These are phyloP conservation scores for Hypoxylon sp. DNA, from an alignment of 2,329 filamentous ascomycete genomes.

Conservation along the genomic window DNA sequence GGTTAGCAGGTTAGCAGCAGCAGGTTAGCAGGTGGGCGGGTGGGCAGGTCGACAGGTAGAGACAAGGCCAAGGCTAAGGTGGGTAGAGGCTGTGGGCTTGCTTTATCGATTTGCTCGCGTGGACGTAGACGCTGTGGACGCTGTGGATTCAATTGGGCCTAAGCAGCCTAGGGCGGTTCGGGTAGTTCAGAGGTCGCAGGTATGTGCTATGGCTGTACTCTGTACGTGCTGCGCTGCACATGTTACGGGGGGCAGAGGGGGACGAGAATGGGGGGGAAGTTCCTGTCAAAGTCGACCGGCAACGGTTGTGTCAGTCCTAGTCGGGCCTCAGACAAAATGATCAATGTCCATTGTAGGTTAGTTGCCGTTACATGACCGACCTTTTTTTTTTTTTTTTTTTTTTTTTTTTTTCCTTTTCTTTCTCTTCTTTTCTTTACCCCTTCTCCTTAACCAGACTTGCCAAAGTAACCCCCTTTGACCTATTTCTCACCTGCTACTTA, in stretches of 20 bases:
- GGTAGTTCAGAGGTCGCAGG: not conserved
- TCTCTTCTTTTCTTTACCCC: not conserved
- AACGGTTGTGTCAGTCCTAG: constrained; percentile 10
- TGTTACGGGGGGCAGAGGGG: too few relatives aligned
- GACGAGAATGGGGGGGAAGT: too few relatives aligned
- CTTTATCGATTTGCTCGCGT: constrained; percentile 16
- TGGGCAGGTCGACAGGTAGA: too few relatives aligned
- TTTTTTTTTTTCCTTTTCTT: constrained; percentile 5
- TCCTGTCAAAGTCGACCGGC: too few relatives aligned
- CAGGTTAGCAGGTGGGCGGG: too few relatives aligned
- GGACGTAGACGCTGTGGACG: too few relatives aligned
- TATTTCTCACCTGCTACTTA: too few relatives aligned
- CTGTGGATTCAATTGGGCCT: not conserved
- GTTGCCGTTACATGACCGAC: constrained; percentile 29
- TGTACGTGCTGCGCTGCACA: too few relatives aligned
- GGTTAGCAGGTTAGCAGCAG: too few relatives aligned
- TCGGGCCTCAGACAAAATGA: constrained; percentile 13
- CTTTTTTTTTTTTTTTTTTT: constrained; percentile 14
- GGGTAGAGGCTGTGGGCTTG: too few relatives aligned
- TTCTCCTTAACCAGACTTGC: not conserved
- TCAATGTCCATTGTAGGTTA: constrained; percentile 28
- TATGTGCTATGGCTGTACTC: too few relatives aligned
- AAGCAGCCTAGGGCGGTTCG: constrained; percentile 5
- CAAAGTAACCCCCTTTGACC: not conserved
- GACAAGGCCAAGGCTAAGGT: too few relatives aligned